phyloP scores from a whole-genome alignment of 192 early-diverging fungal genomes.

The Spizellomyces punctatus region DNA sequence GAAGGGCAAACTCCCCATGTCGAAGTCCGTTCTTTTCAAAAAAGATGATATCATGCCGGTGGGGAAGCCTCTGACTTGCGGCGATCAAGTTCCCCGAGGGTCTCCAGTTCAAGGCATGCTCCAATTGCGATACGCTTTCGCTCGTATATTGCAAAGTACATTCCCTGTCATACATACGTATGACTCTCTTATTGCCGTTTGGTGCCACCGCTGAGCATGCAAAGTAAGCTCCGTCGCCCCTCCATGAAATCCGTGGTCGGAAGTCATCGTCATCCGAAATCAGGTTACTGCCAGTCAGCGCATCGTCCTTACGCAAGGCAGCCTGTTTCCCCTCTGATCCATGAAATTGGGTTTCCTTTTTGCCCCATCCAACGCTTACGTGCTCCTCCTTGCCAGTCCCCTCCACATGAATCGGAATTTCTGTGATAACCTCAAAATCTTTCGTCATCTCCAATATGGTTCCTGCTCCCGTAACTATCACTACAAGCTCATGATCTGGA shows the following conservation, averaged over 20 bases:
- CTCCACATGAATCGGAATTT: slow-evolving; percentile 72
- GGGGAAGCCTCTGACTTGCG: slow-evolving; percentile 72
- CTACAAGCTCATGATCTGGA: slow-evolving; percentile 85
- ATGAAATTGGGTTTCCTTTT: slow-evolving; percentile 96
- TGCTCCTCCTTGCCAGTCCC: slow-evolving; percentile 70
- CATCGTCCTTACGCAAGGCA: slow-evolving; percentile 50
- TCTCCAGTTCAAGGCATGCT: slow-evolving; percentile 78
- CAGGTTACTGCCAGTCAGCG: slow-evolving; percentile 30
- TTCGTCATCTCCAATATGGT: slow-evolving; percentile 87
- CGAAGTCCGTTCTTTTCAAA: slow-evolving; percentile 94
- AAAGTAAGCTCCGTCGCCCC: slow-evolving; percentile 86
- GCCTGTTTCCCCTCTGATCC: slow-evolving; percentile 83
- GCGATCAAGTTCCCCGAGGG: slow-evolving; percentile 85
- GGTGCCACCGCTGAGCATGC: slow-evolving; percentile 71
- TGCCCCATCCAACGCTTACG: slow-evolving; percentile 94
- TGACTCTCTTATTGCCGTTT: slow-evolving; percentile 55
- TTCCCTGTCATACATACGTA: slow-evolving; percentile 86
- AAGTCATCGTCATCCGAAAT: slow-evolving; percentile 71
- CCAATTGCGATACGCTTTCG: slow-evolving; percentile 77
- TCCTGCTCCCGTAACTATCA: slow-evolving; percentile 76
- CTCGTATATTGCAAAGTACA: slow-evolving; percentile 78
- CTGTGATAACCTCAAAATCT: slow-evolving; percentile 87
- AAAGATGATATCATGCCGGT: slow-evolving; percentile 87
- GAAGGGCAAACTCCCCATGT: slow-evolving; percentile 88
- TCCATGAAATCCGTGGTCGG: slow-evolving; percentile 78